A percentile compares a stretch with the other conserved stretches of the same genome.
Evolutionary conservation across 2,329 filamentous ascomycete species (phyloP).

Genomic region (Polytolypa hystricis): DNA sequence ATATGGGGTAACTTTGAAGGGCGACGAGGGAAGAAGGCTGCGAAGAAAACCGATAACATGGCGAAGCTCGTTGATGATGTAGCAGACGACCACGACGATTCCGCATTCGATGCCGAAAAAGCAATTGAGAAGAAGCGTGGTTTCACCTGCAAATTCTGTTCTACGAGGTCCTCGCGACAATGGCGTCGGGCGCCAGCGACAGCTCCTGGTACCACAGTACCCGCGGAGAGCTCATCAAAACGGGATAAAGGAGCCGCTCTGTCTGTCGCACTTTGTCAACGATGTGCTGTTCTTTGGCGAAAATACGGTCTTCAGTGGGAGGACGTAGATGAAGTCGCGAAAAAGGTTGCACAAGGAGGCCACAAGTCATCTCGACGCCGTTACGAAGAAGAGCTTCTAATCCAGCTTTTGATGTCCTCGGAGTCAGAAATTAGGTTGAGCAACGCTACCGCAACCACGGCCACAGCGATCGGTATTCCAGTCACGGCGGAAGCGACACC

Average conservation of each 20-base stretch:
- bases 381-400: slow-evolving; percentile 73
- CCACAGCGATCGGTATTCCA: slow-evolving; percentile 31
- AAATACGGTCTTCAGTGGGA: slow-evolving; percentile 95
- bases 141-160: slow-evolving; percentile 92
- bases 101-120: slow-evolving; percentile 86
- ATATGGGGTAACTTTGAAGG: slow-evolving; percentile 85
- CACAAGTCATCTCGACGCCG: slow-evolving; percentile 77
- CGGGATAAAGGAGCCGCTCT: slow-evolving; percentile 70
- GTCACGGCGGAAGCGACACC: slow-evolving; percentile 22
- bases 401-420: slow-evolving; percentile 35
- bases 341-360: slow-evolving; percentile 70
- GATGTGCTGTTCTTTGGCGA: slow-evolving; percentile 88
- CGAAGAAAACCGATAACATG: slow-evolving; percentile 50
- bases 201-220: slow-evolving; percentile 57
- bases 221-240: slow-evolving; percentile 50
- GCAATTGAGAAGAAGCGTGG: slow-evolving; percentile 64
- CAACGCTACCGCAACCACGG: slow-evolving; percentile 32
- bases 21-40: slow-evolving; percentile 81
- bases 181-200: slow-evolving; percentile 84
- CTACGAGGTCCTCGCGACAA: slow-evolving; percentile 65
- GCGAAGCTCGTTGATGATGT: slow-evolving; percentile 83
- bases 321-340: slow-evolving; percentile 78
- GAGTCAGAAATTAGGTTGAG: slow-evolving; percentile 36
- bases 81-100: slow-evolving; percentile 86
- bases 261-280: slow-evolving; percentile 73